Evolutionary conservation across 1,139 yeast genomes (phyloP).

Genomic region (Geotrichum restrictum): DNA sequence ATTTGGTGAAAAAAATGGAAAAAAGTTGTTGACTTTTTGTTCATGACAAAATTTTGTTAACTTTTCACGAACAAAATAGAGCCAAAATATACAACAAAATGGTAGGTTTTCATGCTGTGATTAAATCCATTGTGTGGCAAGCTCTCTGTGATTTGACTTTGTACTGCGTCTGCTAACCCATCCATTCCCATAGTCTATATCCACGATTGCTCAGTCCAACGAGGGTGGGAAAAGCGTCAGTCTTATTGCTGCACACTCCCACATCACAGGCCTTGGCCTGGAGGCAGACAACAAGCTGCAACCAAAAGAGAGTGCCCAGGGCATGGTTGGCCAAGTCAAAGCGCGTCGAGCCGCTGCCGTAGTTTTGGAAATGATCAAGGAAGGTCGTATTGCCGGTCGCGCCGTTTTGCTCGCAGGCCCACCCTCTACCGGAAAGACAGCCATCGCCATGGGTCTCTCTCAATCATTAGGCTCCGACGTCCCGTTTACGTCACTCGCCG

Average conservation of each 20-base stretch:
- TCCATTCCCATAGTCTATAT: too few relatives aligned
- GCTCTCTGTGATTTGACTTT: too few relatives aligned
- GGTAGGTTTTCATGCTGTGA: too few relatives aligned
- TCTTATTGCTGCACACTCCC: conserved; percentile 90
- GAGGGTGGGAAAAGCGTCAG: conserved; percentile 44
- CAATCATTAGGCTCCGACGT: conserved; percentile 87
- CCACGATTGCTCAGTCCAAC: conserved; percentile 39
- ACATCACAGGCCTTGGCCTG: conserved; percentile 89
- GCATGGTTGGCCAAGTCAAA: conserved; percentile 95
- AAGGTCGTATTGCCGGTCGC: conserved; percentile 93
- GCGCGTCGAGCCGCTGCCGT: conserved; percentile 97
- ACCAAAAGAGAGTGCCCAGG: conserved; percentile 76
- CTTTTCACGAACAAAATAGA: too few relatives aligned
- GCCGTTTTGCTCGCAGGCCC: conserved; percentile 97
- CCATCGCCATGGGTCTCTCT: conserved; percentile 94
- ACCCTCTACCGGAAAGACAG: conserved; percentile 98
- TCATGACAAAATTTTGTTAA: too few relatives aligned
- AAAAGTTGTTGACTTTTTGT: background rate
- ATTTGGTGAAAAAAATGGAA: background rate
- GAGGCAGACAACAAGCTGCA: conserved; percentile 69
- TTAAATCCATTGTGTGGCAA: too few relatives aligned
- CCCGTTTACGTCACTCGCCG: conserved; percentile 93
- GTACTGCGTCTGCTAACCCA: too few relatives aligned
- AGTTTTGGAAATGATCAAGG: conserved; percentile 85
- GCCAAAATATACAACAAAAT: too few relatives aligned